Evolutionary conservation across 345 rosid species (phyloP).

Genomic region (Orychophragmus violaceus): DNA sequence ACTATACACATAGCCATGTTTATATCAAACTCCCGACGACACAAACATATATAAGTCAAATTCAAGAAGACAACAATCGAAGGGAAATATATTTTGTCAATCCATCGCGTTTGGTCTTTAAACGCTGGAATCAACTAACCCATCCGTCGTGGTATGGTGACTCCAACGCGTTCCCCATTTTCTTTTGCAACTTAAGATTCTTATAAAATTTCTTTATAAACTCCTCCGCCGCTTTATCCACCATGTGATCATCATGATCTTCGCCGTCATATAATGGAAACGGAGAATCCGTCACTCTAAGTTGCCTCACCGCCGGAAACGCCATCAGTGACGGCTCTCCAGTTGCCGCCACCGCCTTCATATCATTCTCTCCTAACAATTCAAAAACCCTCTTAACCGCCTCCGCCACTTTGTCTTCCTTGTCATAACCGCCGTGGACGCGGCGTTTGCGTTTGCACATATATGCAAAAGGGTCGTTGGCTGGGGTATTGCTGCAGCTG

Average conservation of each 20-base stretch:
- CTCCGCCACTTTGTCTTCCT: constrained; percentile 40
- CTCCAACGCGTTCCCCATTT: constrained; percentile 31
- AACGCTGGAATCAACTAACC: constrained; percentile 34
- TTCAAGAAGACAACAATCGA: background rate
- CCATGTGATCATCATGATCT: constrained; percentile 42
- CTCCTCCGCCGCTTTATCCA: constrained; percentile 75
- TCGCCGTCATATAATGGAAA: constrained; percentile 62
- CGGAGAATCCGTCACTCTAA: constrained; percentile 81
- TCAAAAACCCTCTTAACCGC: constrained; percentile 70
- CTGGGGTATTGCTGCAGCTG: constrained; percentile 62
- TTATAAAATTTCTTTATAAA: constrained; percentile 65
- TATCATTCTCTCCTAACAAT: constrained; percentile 43
- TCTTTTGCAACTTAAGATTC: constrained; percentile 49
- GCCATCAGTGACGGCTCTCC: constrained; percentile 29
- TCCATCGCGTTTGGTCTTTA: background rate
- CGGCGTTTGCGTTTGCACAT: constrained; percentile 38
- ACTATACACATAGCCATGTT: background rate
- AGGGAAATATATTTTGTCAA: background rate
- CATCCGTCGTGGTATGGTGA: constrained; percentile 48
- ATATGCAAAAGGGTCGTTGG: constrained; percentile 26
- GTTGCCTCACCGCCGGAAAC: constrained; percentile 57
- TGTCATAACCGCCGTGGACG: constrained; percentile 34
- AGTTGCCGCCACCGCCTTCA: constrained; percentile 18
- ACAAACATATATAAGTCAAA: background rate
- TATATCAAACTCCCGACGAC: background rate